Percentiles rank a stretch among this genome's conserved stretches.
Conservation (phyloP, 805 yeast genomes). For the Yarrowia divulgata region DNA sequence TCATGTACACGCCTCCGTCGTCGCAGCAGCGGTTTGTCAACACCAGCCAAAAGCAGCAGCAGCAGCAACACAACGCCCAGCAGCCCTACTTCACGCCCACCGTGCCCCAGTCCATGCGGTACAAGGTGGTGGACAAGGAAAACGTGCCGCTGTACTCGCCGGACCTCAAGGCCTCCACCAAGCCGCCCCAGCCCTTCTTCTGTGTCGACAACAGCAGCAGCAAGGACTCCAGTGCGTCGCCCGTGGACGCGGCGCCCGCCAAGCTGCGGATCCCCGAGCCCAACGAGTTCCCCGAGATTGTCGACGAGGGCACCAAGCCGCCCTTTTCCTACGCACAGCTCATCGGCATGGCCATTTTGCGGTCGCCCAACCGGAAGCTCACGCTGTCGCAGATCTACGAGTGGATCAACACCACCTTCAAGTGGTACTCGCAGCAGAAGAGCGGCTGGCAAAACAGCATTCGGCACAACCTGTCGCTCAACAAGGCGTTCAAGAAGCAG, state of each 20-base stretch:
- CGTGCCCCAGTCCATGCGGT: constrained; percentile 36
- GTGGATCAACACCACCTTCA: constrained; percentile 90
- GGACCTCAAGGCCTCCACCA: constrained; percentile 27
- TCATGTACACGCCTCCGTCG: constrained; percentile 38
- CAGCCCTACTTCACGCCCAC: constrained; percentile 31
- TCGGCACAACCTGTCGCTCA: constrained; percentile 89
- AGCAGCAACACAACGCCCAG: constrained; percentile 24
- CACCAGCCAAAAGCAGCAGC: constrained; percentile 28
- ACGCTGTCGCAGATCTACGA: constrained; percentile 84
- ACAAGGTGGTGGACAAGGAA: constrained; percentile 30
- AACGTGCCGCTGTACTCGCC: constrained; percentile 31
- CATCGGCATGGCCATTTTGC: constrained; percentile 89
- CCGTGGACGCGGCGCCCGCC: constrained; percentile 5
- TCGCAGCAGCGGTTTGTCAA: constrained; percentile 38
- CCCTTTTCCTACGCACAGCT: constrained; percentile 93
- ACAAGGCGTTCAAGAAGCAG: constrained; percentile 90
- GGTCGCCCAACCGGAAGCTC: constrained; percentile 74
- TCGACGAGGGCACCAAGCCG: constrained; percentile 75
- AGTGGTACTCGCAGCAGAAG: constrained; percentile 80
- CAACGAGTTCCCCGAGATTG: constrained; percentile 53
- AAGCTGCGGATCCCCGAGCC: constrained; percentile 39
- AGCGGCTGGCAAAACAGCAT: constrained; percentile 98
- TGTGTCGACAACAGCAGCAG: constrained; percentile 19
- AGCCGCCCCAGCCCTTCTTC: constrained; percentile 32
- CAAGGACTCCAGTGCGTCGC: background rate